phyloP scores from a whole-genome alignment of 2,329 filamentous ascomycete genomes.

The Leptographium galeiforme region DNA sequence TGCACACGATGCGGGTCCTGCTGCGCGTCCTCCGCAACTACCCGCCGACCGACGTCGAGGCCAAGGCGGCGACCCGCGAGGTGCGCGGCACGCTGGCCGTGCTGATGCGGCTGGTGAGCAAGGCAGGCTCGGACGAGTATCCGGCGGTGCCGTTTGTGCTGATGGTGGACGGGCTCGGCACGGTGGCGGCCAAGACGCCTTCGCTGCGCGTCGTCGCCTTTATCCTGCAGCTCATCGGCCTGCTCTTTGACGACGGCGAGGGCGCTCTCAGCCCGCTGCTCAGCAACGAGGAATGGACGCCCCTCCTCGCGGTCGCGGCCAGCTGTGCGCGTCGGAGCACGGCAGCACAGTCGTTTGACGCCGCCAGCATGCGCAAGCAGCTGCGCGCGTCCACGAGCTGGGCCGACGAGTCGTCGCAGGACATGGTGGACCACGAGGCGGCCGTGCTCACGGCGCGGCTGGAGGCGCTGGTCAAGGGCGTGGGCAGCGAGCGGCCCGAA shows the following conservation, averaged over 20 bases:
- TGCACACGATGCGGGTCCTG: slow-evolving; percentile 52
- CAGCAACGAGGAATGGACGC: slow-evolving; percentile 52
- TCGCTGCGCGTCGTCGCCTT: slow-evolving; percentile 32
- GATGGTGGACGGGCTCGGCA: slow-evolving; percentile 43
- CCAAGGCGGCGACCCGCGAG: slow-evolving; percentile 39
- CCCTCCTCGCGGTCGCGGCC: slow-evolving; percentile 44
- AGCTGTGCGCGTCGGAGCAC: slow-evolving; percentile 32
- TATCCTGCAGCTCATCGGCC: slow-evolving; percentile 39
- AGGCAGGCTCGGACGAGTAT: slow-evolving; percentile 45
- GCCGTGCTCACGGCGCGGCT: slow-evolving; percentile 31
- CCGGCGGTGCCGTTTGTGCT: slow-evolving; percentile 45
- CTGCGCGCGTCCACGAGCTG: not conserved
- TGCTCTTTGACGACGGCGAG: slow-evolving; percentile 38
- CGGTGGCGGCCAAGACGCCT: slow-evolving; percentile 30
- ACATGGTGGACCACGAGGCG: slow-evolving; percentile 29
- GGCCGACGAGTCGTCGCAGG: slow-evolving; percentile 20
- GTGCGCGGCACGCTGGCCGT: slow-evolving; percentile 51
- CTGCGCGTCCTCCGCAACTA: slow-evolving; percentile 46
- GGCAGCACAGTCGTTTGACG: not conserved
- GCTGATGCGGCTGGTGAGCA: slow-evolving; percentile 47
- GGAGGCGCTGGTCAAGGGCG: slow-evolving; percentile 32
- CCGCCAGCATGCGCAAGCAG: not conserved
- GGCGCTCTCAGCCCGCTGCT: slow-evolving; percentile 41
- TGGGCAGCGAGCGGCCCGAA: slow-evolving; percentile 24
- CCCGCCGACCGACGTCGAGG: slow-evolving; percentile 28